Conservation (phyloP, 2,329 filamentous ascomycete genomes). For the Fusarium xylarioides region DNA sequence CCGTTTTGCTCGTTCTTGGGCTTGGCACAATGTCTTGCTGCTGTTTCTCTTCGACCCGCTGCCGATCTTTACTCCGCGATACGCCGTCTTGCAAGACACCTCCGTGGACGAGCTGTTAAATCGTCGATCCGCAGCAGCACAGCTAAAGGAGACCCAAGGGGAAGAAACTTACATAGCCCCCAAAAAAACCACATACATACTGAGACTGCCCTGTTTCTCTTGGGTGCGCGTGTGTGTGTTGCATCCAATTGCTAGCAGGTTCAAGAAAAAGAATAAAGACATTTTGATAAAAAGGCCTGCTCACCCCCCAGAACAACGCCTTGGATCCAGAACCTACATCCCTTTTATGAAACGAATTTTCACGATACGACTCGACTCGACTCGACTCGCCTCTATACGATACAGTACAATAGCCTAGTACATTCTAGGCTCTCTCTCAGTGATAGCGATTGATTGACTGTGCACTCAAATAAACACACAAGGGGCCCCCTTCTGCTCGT, state of each 20-base stretch:
- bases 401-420: neutral
- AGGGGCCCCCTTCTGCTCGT: neutral
- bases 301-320: neutral
- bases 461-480: neutral
- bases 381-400: neutral
- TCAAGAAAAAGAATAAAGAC: neutral
- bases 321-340: conserved; percentile 9
- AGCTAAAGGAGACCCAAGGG: neutral
- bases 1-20: conserved; percentile 15
- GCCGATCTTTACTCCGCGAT: conserved; percentile 29
- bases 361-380: neutral
- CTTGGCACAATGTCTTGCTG: conserved; percentile 11
- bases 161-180: conserved; percentile 15
- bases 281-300: conserved; percentile 23
- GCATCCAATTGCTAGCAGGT: neutral
- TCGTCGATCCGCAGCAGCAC: conserved; percentile 29
- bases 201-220: conserved; percentile 19
- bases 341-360: neutral
- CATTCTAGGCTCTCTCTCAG: conserved; percentile 5
- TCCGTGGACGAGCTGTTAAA: conserved; percentile 6
- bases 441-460: neutral
- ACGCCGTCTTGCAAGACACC: conserved; percentile 24
- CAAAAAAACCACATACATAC: neutral
- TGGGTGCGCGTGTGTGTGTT: neutral
- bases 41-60: conserved; percentile 8